Evolutionary conservation across 2,329 filamentous ascomycete species (phyloP).

Genomic region (Zymoseptoria ardabiliae): DNA sequence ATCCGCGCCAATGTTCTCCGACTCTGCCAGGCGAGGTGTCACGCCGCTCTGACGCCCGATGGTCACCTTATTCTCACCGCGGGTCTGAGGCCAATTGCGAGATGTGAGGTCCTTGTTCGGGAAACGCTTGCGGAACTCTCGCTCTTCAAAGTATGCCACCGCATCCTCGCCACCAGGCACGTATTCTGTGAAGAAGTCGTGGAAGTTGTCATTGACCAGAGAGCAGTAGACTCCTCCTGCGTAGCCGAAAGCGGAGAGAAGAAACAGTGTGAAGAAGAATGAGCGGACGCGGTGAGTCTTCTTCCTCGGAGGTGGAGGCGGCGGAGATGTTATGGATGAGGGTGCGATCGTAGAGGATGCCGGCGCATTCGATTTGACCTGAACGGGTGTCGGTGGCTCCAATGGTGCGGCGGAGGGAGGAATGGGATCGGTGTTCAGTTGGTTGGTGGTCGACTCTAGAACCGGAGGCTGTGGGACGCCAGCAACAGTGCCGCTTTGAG

Average conservation of each 20-base stretch:
- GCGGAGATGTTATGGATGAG: slow-evolving; percentile 24
- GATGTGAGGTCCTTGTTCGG: slow-evolving; percentile 42
- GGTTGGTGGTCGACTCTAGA: slow-evolving; percentile 12
- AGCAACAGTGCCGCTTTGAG: slow-evolving; percentile 22
- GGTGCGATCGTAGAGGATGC: slow-evolving; percentile 27
- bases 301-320: slow-evolving; percentile 47
- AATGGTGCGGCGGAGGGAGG: slow-evolving; percentile 12
- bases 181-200: slow-evolving; percentile 98
- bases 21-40: slow-evolving; percentile 65
- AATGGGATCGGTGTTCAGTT: slow-evolving; percentile 9
- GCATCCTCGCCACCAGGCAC: slow-evolving; percentile 89
- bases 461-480: slow-evolving; percentile 28
- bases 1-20: slow-evolving; percentile 40
- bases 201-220: slow-evolving; percentile 91
- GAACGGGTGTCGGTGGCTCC: slow-evolving; percentile 22
- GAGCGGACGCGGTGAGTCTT: slow-evolving; percentile 68
- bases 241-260: slow-evolving; percentile 73
- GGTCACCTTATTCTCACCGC: slow-evolving; percentile 62
- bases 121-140: slow-evolving; percentile 85
- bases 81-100: slow-evolving; percentile 40
- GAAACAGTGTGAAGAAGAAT: slow-evolving; percentile 66
- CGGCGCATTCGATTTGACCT: slow-evolving; percentile 15
- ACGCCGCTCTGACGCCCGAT: slow-evolving; percentile 82
- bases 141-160: slow-evolving; percentile 91
- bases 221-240: slow-evolving; percentile 88